Percentiles rank a stretch among this genome's conserved stretches.
These are phyloP conservation scores for Podaxis carcinomalis DNA, from an alignment of 768 basidiomycete species.

Conservation along the genomic window DNA sequence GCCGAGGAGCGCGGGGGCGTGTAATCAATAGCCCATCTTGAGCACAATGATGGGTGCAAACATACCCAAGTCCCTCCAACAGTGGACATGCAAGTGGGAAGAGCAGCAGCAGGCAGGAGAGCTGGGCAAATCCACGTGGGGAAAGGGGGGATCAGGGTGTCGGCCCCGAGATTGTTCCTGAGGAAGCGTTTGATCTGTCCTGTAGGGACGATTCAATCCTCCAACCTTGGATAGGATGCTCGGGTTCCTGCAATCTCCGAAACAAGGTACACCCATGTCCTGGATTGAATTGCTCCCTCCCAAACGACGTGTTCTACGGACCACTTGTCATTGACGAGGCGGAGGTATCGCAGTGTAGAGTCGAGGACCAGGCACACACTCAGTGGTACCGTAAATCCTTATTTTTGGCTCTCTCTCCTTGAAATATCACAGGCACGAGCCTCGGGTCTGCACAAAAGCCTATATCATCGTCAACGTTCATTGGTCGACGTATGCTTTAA, in stretches of 20 bases:
- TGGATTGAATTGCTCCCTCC: not conserved
- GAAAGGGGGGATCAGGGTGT: not conserved
- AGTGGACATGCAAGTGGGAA: not conserved
- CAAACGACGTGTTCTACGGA: not conserved
- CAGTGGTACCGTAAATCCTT: not conserved
- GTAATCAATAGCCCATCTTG: not conserved
- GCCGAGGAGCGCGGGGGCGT: not conserved
- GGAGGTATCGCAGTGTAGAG: not conserved
- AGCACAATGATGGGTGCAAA: not conserved
- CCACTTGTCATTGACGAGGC: not conserved
- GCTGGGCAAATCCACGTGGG: not conserved
- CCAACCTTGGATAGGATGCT: not conserved
- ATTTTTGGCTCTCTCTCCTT: not conserved
- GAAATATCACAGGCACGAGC: not conserved
- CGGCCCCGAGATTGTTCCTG: conserved; percentile 7
- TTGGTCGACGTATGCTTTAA: not conserved
- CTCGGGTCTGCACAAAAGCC: not conserved
- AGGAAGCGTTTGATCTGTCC: not conserved
- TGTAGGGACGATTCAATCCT: not conserved
- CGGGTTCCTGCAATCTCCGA: not conserved
- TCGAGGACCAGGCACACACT: not conserved
- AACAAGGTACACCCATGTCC: not conserved
- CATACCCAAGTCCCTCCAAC: not conserved
- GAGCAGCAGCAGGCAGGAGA: no score
- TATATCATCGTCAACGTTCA: not conserved